These are phyloP conservation scores for Trebouxiophyceae sp. DNA, from an alignment of 163 green algal species.

Conservation along the genomic window DNA sequence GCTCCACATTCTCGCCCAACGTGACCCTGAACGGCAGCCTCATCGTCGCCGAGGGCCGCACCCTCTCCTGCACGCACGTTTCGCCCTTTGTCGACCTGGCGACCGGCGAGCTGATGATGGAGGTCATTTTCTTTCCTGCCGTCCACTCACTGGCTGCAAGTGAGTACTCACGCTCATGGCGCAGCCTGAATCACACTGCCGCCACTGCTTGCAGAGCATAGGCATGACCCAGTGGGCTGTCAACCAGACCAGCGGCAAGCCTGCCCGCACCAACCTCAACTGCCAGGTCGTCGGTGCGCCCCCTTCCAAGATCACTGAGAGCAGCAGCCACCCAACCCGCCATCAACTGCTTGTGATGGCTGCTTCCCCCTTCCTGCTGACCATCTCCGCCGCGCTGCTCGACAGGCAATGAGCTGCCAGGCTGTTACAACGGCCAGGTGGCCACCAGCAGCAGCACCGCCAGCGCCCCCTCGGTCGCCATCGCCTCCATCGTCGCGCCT, in stretches of 20 bases:
- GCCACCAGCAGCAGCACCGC: neutral
- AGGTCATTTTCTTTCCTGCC: neutral
- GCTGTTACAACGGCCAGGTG: neutral
- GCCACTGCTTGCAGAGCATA: neutral
- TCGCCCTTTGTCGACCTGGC: neutral
- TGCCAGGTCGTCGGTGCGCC: neutral
- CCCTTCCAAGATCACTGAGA: neutral
- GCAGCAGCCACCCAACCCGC: no score
- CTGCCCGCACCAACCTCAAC: neutral
- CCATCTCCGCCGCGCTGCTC: no score
- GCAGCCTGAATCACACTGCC: neutral
- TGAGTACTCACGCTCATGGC: neutral
- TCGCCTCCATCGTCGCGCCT: neutral
- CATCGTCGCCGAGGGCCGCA: neutral
- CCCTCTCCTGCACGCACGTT: neutral
- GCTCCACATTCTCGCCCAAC: neutral
- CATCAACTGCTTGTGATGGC: no score
- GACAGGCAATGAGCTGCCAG: slow-evolving; percentile 1
- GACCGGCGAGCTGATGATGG: neutral
- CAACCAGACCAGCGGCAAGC: neutral
- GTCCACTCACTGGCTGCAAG: neutral
- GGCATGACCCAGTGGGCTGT: neutral
- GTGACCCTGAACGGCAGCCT: neutral
- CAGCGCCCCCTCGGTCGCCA: neutral
- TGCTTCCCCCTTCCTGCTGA: no score